Percentiles rank a stretch among this genome's conserved stretches.
phyloP scores from a whole-genome alignment of 805 yeast genomes.

The Hyphopichia homilentoma region DNA sequence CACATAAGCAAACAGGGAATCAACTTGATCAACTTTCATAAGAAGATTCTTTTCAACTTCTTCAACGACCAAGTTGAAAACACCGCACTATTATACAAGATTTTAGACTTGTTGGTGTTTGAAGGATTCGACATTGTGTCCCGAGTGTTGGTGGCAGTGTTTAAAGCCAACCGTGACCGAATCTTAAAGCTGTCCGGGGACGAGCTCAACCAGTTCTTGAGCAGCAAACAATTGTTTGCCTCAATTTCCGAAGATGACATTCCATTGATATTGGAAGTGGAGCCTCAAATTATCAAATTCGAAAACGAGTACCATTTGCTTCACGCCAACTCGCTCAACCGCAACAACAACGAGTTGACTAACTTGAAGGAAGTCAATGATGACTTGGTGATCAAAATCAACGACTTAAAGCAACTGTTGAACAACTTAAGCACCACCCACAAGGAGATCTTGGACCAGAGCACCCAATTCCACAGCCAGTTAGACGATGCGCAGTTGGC shows the following conservation, averaged over 20 bases:
- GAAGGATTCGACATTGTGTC: conserved; percentile 37
- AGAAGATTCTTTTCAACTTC: conserved; percentile 15
- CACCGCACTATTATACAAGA: conserved; percentile 4
- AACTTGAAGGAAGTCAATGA: conserved; percentile 36
- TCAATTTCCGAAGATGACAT: conserved; percentile 5
- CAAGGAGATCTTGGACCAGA: conserved; percentile 33
- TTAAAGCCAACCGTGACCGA: conserved; percentile 11
- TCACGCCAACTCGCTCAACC: conserved; percentile 34
- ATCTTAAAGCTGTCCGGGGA: conserved; percentile 20
- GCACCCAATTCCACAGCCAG: conserved; percentile 19
- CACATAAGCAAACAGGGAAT: conserved; percentile 38
- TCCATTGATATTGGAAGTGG: conserved; percentile 10
- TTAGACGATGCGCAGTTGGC: conserved; percentile 16
- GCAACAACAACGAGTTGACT: conserved; percentile 34
- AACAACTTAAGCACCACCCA: conserved; percentile 31
- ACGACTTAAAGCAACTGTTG: conserved; percentile 24
- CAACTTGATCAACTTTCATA: conserved; percentile 18
- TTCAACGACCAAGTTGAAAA: conserved; percentile 13
- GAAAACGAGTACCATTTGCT: conserved; percentile 38
- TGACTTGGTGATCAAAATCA: conserved; percentile 24
- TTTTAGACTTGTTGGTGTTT: conserved; percentile 34
- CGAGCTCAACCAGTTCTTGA: conserved; percentile 18
- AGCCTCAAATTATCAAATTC: conserved; percentile 27
- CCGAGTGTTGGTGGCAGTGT: conserved; percentile 23
- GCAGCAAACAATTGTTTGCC: conserved; percentile 14